Evolutionary conservation across 148 eudicot species (phyloP), one percentile per base, ranked within the genome.

Genomic region (Camellia sinensis): DNA sequence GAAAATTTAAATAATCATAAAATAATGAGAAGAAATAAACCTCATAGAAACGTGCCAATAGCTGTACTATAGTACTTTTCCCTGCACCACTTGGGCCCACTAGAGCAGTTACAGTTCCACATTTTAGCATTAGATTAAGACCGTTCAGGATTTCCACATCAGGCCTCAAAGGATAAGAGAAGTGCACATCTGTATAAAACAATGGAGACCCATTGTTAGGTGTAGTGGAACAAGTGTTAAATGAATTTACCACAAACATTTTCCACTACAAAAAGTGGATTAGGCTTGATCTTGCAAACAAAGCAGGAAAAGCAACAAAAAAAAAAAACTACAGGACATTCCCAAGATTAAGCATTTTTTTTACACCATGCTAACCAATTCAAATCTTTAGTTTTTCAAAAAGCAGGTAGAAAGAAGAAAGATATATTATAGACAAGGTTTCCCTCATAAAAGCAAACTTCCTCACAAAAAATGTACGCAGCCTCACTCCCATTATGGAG

Each of bases 31-130:
- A 41, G 71, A 7, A 57, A 82, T 29, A 80, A 74, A 93, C 99
- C 98, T 96, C 99, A 80, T 96, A 96, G 81, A 93, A 96, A 12
- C 99, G 97, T 78, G 99, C 95, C 89, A 96, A 83, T 79, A 96
- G 84, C 88, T 93, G 99, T 78, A 96, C 99, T 78, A 96, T 80
- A 37, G 99, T 96, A 87, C 99, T 96, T 85, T 96, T 96, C 71
- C 99, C 99, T 57, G 99, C 95, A 84, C 99, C 99, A 83, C 99
- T 96, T 81, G 97, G 83, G 73, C 99, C 99, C 80, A 96, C 99
- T 54, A 96, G 92, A 82, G 99, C 99, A 81, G 99, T 96, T 46
- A 93, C 84, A 78, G 93, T 87, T 77, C 99, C 99, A 76, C 90
- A 87, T 84, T 90, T 96, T 54, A 96, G 85, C 14, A 86, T 90